phyloP scores from a whole-genome alignment of 805 yeast species.

The Wickerhamomyces bovis region DNA sequence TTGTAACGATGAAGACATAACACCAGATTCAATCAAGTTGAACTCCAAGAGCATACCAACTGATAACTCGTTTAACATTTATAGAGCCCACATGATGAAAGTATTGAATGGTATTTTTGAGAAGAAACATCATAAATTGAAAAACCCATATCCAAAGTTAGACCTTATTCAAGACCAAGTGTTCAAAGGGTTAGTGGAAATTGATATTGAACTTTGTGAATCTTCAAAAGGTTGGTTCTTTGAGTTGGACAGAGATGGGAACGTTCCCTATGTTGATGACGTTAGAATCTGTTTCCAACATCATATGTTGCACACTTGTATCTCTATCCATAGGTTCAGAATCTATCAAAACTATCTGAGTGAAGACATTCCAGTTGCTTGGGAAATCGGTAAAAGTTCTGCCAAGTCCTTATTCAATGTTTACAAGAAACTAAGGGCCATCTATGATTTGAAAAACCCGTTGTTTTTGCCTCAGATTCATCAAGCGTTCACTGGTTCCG shows the following conservation, averaged over 20 bases:
- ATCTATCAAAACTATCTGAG: slow-evolving; percentile 24
- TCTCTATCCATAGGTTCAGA: slow-evolving; percentile 27
- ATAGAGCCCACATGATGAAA: slow-evolving; percentile 24
- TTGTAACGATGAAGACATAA: slow-evolving; percentile 26
- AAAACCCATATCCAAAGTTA: slow-evolving; percentile 13
- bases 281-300: slow-evolving; percentile 25
- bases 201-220: slow-evolving; percentile 22
- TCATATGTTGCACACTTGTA: slow-evolving; percentile 27
- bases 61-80: slow-evolving; percentile 24
- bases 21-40: slow-evolving; percentile 16
- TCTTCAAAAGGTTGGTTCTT: slow-evolving; percentile 23
- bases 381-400: slow-evolving; percentile 23
- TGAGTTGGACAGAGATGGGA: slow-evolving; percentile 19
- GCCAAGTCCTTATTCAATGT: slow-evolving; percentile 25
- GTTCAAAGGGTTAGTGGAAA: slow-evolving; percentile 22
- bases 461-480: slow-evolving; percentile 27
- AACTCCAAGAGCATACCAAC: slow-evolving; percentile 19
- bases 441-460: slow-evolving; percentile 21
- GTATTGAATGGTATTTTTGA: slow-evolving; percentile 23
- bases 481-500: slow-evolving; percentile 28
- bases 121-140: slow-evolving; percentile 16
- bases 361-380: slow-evolving; percentile 24
- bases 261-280: slow-evolving; percentile 19
- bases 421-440: slow-evolving; percentile 21
- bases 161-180: slow-evolving; percentile 12